phyloP scores from a whole-genome alignment of 2,329 filamentous ascomycete species.

The Chaetomium sp. region DNA sequence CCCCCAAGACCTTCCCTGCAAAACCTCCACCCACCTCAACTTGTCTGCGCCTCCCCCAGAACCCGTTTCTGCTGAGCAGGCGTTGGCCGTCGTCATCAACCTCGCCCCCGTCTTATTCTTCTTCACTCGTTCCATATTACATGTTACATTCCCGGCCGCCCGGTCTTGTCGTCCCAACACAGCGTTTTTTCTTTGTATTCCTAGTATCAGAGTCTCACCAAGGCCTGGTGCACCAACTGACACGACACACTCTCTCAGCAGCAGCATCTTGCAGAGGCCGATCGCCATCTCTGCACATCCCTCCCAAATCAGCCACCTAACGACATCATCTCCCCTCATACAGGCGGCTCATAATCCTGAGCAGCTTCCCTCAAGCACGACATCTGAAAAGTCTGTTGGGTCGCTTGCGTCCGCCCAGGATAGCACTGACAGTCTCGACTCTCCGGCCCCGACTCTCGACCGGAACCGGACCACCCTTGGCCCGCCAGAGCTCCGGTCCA shows the following conservation, averaged over 20 bases:
- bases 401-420: slow-evolving; percentile 34
- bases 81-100: slow-evolving; percentile 20
- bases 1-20: no score
- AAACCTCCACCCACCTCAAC: background rate
- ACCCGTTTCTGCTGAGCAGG: slow-evolving; percentile 9
- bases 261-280: slow-evolving; percentile 31
- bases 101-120: slow-evolving; percentile 5
- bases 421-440: slow-evolving; percentile 30
- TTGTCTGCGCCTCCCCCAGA: slow-evolving; percentile 21
- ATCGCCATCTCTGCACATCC: slow-evolving; percentile 51
- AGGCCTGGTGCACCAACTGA: slow-evolving; percentile 10
- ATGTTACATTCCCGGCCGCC: background rate
- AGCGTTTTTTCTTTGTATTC: slow-evolving; percentile 13
- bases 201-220: background rate
- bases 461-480: slow-evolving; percentile 35
- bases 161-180: slow-evolving; percentile 3
- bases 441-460: slow-evolving; percentile 24
- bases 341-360: slow-evolving; percentile 49
- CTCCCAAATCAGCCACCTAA: slow-evolving; percentile 62
- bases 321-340: slow-evolving; percentile 61
- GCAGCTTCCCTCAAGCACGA: slow-evolving; percentile 34
- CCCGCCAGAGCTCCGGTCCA: slow-evolving; percentile 38
- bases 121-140: background rate
- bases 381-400: slow-evolving; percentile 24
- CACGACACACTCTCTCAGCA: slow-evolving; percentile 8